Percentiles rank a stretch among this genome's conserved stretches.
Conservation (phyloP, 2,329 filamentous ascomycete species). For the Ceratocystis papillata region DNA sequence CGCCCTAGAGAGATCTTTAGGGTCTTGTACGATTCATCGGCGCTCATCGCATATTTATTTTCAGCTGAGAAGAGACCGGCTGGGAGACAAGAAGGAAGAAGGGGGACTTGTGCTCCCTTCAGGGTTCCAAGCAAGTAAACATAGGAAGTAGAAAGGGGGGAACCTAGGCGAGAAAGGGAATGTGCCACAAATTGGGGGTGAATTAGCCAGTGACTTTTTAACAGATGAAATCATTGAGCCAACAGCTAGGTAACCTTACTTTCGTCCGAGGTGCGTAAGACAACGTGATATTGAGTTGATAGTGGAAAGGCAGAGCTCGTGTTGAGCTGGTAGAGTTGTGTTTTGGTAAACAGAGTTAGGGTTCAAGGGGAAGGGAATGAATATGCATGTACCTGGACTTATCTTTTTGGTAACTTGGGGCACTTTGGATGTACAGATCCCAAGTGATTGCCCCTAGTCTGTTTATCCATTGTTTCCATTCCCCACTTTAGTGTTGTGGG, state of each 20-base stretch:
- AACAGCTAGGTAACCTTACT: neutral
- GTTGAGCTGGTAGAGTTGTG: neutral
- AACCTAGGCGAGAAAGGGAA: neutral
- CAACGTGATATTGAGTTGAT: neutral
- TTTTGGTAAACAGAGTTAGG: neutral
- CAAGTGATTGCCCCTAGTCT: neutral
- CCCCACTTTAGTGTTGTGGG: neutral
- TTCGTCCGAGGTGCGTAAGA: neutral
- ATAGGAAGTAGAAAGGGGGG: neutral
- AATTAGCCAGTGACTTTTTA: neutral
- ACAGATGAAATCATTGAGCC: neutral
- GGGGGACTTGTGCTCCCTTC: conserved; percentile 6
- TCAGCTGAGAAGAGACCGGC: neutral
- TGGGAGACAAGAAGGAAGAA: neutral
- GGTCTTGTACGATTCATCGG: neutral
- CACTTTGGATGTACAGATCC: neutral
- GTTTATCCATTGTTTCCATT: conserved; percentile 5
- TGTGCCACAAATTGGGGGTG: neutral
- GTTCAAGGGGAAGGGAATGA: neutral
- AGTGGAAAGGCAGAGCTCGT: too few species aligned
- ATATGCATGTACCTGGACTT: neutral
- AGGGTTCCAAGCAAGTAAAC: conserved; percentile 8
- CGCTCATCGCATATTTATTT: neutral
- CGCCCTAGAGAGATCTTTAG: neutral
- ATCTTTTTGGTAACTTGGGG: neutral